phyloP scores from a whole-genome alignment of 257 asterid genomes.

The Orobanche coerulescens region DNA sequence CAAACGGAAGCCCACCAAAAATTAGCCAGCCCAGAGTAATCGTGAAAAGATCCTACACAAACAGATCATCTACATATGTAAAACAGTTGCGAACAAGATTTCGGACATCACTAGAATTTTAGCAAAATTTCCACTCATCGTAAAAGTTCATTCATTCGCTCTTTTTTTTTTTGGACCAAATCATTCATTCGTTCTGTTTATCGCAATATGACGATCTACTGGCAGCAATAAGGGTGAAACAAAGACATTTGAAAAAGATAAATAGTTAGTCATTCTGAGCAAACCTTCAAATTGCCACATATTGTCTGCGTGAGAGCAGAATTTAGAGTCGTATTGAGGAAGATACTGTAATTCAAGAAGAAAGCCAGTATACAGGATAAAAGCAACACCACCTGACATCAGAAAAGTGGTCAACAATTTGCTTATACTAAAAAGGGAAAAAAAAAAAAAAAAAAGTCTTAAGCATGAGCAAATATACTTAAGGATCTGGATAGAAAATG shows the following conservation, averaged over 20 bases:
- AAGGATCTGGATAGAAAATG: neutral
- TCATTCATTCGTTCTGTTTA: neutral
- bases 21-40: slow-evolving; percentile 82
- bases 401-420: neutral
- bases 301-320: slow-evolving; percentile 98
- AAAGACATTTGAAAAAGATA: neutral
- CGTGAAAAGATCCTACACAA: slow-evolving; percentile 76
- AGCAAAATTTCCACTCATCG: no score
- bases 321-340: slow-evolving; percentile 90
- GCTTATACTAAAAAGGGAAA: no score
- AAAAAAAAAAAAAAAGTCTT: slow-evolving; percentile 1
- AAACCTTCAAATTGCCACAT: slow-evolving; percentile 94
- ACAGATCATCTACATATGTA: neutral
- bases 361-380: slow-evolving; percentile 85
- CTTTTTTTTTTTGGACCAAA: neutral
- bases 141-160: neutral
- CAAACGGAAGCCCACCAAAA: slow-evolving; percentile 96
- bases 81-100: no score
- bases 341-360: slow-evolving; percentile 83
- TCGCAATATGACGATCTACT: neutral
- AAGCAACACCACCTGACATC: slow-evolving; percentile 61
- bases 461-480: neutral
- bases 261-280: slow-evolving; percentile 17
- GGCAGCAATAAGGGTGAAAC: neutral
- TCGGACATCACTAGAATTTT: no score